Conservation (phyloP, 805 yeast genomes). For the Brettanomyces sp. region DNA sequence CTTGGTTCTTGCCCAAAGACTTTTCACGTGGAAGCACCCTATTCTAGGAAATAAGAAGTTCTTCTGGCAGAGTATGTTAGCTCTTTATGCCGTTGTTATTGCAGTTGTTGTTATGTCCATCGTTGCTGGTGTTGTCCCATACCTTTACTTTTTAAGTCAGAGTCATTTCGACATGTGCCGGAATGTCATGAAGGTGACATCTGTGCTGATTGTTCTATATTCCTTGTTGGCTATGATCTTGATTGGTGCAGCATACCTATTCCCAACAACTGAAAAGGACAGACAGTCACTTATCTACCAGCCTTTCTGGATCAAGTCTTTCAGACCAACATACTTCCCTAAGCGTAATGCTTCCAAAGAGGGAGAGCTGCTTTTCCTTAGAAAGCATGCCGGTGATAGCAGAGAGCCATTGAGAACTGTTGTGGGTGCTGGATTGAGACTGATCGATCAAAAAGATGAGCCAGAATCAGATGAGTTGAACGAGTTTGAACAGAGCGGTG, state of each 20-base stretch:
- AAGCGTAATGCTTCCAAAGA: conserved; percentile 37
- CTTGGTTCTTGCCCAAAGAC: conserved; percentile 59
- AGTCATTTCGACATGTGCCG: conserved; percentile 40
- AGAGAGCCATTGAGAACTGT: conserved; percentile 19
- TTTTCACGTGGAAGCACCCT: conserved; percentile 74
- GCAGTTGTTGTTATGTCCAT: conserved; percentile 62
- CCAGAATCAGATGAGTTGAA: conserved; percentile 12
- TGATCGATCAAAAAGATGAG: conserved; percentile 4
- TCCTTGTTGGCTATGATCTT: conserved; percentile 43
- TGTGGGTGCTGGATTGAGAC: conserved; percentile 17
- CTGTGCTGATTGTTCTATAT: conserved; percentile 38
- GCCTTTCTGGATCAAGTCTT: conserved; percentile 73
- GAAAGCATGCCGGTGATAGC: conserved; percentile 10
- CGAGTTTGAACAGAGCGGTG: conserved; percentile 14
- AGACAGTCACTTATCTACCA: conserved; percentile 46
- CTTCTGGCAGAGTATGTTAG: conserved; percentile 43
- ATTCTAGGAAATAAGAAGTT: conserved; percentile 45
- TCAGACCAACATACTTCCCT: conserved; percentile 50
- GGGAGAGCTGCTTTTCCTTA: conserved; percentile 17
- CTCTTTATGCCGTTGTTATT: conserved; percentile 42
- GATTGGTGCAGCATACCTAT: conserved; percentile 39
- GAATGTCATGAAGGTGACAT: conserved; percentile 44
- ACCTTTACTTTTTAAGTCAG: conserved; percentile 42
- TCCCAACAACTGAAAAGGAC: conserved; percentile 45
- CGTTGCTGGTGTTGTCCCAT: conserved; percentile 53